phyloP scores from a whole-genome alignment of 106 monocot genomes.

The Allium fistulosum region DNA sequence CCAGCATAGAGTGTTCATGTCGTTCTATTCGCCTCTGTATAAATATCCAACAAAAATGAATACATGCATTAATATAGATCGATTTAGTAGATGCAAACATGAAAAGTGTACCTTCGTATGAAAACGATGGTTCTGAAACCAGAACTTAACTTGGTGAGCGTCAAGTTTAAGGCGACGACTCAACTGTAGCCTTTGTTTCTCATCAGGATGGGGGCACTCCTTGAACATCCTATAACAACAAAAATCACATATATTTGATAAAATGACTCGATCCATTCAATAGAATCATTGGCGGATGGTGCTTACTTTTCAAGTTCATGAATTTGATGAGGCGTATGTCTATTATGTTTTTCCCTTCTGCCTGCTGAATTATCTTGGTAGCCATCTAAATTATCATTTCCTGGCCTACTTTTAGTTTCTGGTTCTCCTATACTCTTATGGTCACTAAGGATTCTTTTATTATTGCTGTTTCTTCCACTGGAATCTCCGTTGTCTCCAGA shows the following conservation, averaged over 20 bases:
- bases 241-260: background rate
- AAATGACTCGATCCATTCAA: no score
- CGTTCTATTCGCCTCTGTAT: slow-evolving; percentile 17
- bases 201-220: slow-evolving; percentile 95
- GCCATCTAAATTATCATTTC: slow-evolving; percentile 6
- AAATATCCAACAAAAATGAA: background rate
- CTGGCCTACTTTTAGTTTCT: slow-evolving; percentile 1
- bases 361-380: slow-evolving; percentile 37
- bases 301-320: slow-evolving; percentile 77
- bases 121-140: slow-evolving; percentile 86
- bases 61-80: no score
- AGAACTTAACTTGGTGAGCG: no score
- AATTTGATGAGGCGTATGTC: slow-evolving; percentile 65
- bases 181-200: slow-evolving; percentile 83
- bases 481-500: slow-evolving; percentile 8
- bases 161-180: slow-evolving; percentile 63
- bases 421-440: background rate
- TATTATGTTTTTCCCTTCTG: slow-evolving; percentile 50
- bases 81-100: background rate
- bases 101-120: slow-evolving; percentile 85
- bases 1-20: slow-evolving; percentile 42
- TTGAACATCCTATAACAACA: no score
- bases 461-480: background rate
- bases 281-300: no score
- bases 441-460: no score